phyloP scores from a whole-genome alignment of 164 flowering plant genomes.

The Platanus orientalis region DNA sequence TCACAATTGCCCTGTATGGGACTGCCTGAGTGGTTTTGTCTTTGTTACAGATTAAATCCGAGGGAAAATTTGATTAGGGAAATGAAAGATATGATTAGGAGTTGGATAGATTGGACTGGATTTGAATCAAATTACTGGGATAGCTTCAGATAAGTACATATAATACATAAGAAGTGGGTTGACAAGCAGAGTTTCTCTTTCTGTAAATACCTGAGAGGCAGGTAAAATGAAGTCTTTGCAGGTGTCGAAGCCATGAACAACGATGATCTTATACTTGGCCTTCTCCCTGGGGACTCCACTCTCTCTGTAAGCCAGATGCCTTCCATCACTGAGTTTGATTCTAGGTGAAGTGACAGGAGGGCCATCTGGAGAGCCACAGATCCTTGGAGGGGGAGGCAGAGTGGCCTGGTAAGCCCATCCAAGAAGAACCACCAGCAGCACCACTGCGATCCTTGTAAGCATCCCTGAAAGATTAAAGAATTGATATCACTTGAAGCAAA shows the following conservation, averaged over 20 bases:
- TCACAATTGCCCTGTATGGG: no score
- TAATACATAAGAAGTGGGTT: no score
- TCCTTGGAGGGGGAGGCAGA: constrained; percentile 26
- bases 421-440: constrained; percentile 25
- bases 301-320: constrained; percentile 46
- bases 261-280: constrained; percentile 38
- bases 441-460: constrained; percentile 16
- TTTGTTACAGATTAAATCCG: no score
- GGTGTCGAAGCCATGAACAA: constrained; percentile 45
- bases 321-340: constrained; percentile 45
- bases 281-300: constrained; percentile 41
- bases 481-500: no score
- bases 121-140: not conserved
- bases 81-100: no score
- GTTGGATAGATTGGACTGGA: no score
- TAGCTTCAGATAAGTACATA: not conserved
- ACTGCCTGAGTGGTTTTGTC: no score
- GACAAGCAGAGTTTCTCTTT: not conserved
- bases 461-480: constrained; percentile 31
- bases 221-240: constrained; percentile 38
- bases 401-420: constrained; percentile 31
- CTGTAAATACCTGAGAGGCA: constrained; percentile 30
- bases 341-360: constrained; percentile 31
- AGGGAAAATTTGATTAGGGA: not conserved
- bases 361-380: constrained; percentile 18